Evolutionary conservation across 768 basidiomycete species (phyloP), one percentile per base, ranked within the genome.

Genomic region (Fomitopsis serialis): DNA sequence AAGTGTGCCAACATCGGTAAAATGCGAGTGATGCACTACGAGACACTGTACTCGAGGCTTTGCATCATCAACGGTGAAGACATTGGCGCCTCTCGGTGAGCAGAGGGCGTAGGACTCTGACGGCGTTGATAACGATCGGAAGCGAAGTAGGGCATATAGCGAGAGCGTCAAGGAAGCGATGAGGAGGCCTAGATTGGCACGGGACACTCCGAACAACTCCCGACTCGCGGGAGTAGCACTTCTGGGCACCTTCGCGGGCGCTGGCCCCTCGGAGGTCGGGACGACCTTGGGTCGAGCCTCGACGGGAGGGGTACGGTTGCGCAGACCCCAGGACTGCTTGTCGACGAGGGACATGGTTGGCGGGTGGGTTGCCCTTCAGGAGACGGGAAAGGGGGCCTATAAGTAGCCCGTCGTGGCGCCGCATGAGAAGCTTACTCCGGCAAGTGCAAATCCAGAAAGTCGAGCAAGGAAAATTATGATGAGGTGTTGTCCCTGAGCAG

Each of bases 61-160:
- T 27, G 64, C 52, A 6, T 68, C 65, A 62, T 90, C 84, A n/a
- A 89, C 84, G 17, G 84, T 86, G 60, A 89, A 88, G 46, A 91
- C 76, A 27, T 69, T 68, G 46, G 72, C 59, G 19, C 73, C 74
- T 11, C 76, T 68, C 46, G 63, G 73, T 25, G 87, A 80, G 66
- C 87, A 89, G n/a, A 89, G 58, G 1, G 79, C 83, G 61, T 87
- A 88, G 4, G 69, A 48, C n/a, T 62, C 51, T 2, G 67, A 55
- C 25, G 67, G 61, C 15, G 46, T 7, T 21, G 48, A 12, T 52
- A 42, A 29, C 22, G 51, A 12, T 24, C 40, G n/a, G 25, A 15
- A 42, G 35, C 36, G 44, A 45, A 55, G 46, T 42, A 57, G 52
- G 24, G 25, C 35, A 48, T 55, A 58, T 21, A 51, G 49, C 36